phyloP scores from a whole-genome alignment of 345 rosid species.

The Eucalyptus fibrosa region DNA sequence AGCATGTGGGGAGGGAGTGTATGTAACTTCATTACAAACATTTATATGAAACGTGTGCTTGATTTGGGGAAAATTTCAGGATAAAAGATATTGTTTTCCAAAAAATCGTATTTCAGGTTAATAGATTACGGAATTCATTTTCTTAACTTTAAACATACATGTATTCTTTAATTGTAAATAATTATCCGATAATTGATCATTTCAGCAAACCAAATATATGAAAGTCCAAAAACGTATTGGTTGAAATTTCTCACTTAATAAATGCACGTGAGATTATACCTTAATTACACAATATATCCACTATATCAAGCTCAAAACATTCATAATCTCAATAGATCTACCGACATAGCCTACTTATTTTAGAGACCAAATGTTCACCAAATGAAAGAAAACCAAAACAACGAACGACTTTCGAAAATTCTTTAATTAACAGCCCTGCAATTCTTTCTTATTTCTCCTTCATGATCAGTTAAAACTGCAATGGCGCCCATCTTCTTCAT shows the following conservation, averaged over 20 bases:
- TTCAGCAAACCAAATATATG: background rate
- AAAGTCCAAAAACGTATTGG: background rate
- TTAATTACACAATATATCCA: too few species aligned
- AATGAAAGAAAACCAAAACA: background rate
- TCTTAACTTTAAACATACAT: background rate
- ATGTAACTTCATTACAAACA: background rate
- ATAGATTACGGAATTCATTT: too few species aligned
- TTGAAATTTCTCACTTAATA: background rate
- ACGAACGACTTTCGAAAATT: background rate
- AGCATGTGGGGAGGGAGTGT: background rate
- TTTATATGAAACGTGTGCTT: rapidly evolving
- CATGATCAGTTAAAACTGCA: background rate
- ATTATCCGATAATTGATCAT: too few species aligned
- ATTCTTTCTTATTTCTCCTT: constrained; percentile 22
- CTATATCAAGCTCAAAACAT: too few species aligned
- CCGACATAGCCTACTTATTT: background rate
- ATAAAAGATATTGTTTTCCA: background rate
- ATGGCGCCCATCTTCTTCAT: constrained; percentile 19
- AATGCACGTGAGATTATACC: too few species aligned
- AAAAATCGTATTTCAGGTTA: too few species aligned
- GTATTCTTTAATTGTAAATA: too few species aligned
- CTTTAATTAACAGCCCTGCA: constrained; percentile 1
- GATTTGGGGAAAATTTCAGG: background rate
- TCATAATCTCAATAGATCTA: background rate
- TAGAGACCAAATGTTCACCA: background rate